phyloP scores from a whole-genome alignment of 371 early-diverging fungal genomes.

The Thermomucor indicae-seudaticae region DNA sequence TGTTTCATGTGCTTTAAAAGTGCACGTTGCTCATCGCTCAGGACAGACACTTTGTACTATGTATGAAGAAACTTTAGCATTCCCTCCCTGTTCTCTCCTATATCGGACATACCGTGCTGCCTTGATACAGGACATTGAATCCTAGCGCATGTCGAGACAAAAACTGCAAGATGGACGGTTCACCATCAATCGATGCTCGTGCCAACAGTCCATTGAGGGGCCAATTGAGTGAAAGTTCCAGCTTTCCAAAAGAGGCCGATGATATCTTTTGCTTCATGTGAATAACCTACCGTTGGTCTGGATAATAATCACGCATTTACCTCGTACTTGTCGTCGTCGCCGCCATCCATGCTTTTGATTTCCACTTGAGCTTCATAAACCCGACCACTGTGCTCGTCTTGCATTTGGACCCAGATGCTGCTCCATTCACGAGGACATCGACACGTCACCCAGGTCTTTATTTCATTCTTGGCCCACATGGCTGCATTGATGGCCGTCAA shows the following conservation, averaged over 20 bases:
- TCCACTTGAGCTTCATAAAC: constrained; percentile 21
- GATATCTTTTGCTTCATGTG: constrained; percentile 7
- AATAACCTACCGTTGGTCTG: too few relatives aligned
- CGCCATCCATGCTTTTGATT: constrained; percentile 9
- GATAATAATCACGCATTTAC: constrained; percentile 8
- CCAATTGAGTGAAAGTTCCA: constrained; percentile 63
- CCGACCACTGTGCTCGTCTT: constrained; percentile 44
- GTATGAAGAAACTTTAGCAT: background rate
- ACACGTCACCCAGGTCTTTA: constrained; percentile 52
- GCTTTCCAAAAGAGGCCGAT: constrained; percentile 13
- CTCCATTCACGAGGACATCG: too few relatives aligned
- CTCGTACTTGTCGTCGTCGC: constrained; percentile 20
- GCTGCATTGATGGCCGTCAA: constrained; percentile 66
- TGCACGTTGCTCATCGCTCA: constrained; percentile 58
- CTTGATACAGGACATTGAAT: constrained; percentile 76
- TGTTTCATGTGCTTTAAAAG: constrained; percentile 72
- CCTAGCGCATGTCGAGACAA: constrained; percentile 72
- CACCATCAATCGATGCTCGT: constrained; percentile 40
- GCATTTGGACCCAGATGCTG: constrained; percentile 55
- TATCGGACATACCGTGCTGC: constrained; percentile 64
- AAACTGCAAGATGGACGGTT: constrained; percentile 63
- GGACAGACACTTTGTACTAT: constrained; percentile 68
- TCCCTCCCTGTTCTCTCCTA: background rate
- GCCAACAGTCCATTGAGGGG: constrained; percentile 71
- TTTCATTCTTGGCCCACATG: constrained; percentile 73